Evolutionary conservation across 2,329 filamentous ascomycete genomes (phyloP).

Genomic region (Pseudogymnoascus sp.): DNA sequence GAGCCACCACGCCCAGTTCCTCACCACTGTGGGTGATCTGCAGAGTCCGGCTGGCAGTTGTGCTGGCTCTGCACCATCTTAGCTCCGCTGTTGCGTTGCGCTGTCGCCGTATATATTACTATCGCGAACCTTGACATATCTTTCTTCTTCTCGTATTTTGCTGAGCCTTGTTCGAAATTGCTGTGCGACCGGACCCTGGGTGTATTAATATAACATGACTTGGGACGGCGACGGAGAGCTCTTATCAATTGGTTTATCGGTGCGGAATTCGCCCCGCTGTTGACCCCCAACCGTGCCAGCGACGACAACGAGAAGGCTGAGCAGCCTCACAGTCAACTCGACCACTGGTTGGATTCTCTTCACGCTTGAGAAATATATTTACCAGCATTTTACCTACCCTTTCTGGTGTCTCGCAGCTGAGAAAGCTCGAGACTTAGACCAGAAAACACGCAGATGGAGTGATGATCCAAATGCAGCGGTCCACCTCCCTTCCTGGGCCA

Average conservation of each 20-base stretch:
- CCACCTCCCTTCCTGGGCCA: slow-evolving; percentile 28
- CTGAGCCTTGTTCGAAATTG: slow-evolving; percentile 9
- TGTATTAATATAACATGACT: slow-evolving; percentile 6
- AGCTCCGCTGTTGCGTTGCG: background rate
- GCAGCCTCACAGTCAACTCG: slow-evolving; percentile 9
- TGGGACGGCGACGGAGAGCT: slow-evolving; percentile 6
- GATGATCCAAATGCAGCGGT: slow-evolving; percentile 30
- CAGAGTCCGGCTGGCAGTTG: slow-evolving; percentile 8
- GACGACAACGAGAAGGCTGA: slow-evolving; percentile 8
- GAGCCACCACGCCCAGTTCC: slow-evolving; percentile 7
- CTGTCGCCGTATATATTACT: slow-evolving; percentile 1
- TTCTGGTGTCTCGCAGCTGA: slow-evolving; percentile 14
- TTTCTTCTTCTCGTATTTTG: slow-evolving; percentile 7
- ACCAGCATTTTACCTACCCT: background rate
- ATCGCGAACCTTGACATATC: background rate
- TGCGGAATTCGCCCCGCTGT: slow-evolving; percentile 12
- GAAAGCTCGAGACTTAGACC: slow-evolving; percentile 13
- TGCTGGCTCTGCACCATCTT: slow-evolving; percentile 7
- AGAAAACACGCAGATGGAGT: slow-evolving; percentile 23
- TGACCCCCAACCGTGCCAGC: slow-evolving; percentile 5
- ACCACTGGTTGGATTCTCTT: background rate
- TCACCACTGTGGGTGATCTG: slow-evolving; percentile 7
- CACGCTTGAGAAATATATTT: background rate
- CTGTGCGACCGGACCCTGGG: slow-evolving; percentile 1
- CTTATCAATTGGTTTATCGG: slow-evolving; percentile 11